Percentiles rank a stretch among this genome's conserved stretches.
Evolutionary conservation across 345 rosid species (phyloP).

Genomic region (Citrus unshiu): DNA sequence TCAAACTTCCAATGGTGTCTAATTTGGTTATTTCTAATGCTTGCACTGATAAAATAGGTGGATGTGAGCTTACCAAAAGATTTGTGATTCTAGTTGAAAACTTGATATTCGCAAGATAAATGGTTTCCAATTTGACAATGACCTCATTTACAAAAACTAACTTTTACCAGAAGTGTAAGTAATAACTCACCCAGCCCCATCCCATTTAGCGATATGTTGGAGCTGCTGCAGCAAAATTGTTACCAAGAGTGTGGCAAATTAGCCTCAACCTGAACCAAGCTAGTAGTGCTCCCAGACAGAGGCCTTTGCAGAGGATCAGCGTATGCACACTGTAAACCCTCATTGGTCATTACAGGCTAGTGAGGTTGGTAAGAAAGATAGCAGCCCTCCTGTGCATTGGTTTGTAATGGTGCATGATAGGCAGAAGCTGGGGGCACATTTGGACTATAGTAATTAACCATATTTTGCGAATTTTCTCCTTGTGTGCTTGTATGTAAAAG

Average conservation of each 20-base stretch:
- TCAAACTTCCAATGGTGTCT: background rate
- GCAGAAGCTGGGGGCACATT: background rate
- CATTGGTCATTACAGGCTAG: background rate
- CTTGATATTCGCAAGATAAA: too few relatives aligned
- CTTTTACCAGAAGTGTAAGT: background rate
- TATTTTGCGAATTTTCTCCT: background rate
- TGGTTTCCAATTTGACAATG: background rate
- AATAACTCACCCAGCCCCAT: background rate
- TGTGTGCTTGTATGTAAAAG: background rate
- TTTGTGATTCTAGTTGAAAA: background rate
- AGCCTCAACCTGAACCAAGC: background rate
- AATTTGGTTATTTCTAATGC: background rate
- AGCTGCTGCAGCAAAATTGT: background rate
- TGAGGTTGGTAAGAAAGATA: background rate
- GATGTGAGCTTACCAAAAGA: background rate
- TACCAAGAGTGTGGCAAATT: background rate
- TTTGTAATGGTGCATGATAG: background rate
- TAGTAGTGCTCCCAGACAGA: background rate
- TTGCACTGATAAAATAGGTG: background rate
- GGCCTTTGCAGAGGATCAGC: constrained; percentile 7
- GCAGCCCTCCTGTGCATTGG: background rate
- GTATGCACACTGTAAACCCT: background rate
- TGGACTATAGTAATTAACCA: background rate
- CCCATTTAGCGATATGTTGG: background rate
- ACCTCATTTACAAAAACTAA: background rate